Conservation (phyloP, 2,329 filamentous ascomycete genomes). For the Aplosporella prunicola region DNA sequence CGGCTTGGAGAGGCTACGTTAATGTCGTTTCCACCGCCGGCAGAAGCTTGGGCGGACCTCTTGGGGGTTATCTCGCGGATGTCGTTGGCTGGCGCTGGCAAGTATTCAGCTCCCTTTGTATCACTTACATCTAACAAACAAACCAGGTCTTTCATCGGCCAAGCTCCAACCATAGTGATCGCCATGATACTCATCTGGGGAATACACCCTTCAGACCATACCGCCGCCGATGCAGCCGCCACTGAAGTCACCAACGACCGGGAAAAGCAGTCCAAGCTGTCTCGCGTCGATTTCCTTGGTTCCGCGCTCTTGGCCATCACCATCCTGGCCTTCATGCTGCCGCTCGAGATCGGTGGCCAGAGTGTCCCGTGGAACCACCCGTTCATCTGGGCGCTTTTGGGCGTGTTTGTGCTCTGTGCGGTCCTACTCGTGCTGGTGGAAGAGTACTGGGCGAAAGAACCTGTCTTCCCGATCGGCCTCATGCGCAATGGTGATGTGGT, state of each 20-base stretch:
- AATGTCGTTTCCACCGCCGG: slow-evolving; percentile 44
- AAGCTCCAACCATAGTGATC: slow-evolving; percentile 45
- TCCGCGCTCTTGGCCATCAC: slow-evolving; percentile 36
- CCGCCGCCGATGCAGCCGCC: not conserved
- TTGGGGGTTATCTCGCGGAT: slow-evolving; percentile 54
- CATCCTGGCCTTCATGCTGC: slow-evolving; percentile 37
- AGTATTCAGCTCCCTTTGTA: slow-evolving; percentile 13
- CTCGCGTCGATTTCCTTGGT: slow-evolving; percentile 51
- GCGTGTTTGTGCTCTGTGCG: slow-evolving; percentile 19
- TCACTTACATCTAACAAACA: not conserved
- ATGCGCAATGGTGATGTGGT: slow-evolving; percentile 45
- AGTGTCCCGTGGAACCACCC: slow-evolving; percentile 26
- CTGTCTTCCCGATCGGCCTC: slow-evolving; percentile 49
- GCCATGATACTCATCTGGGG: slow-evolving; percentile 40
- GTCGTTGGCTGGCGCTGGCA: slow-evolving; percentile 58
- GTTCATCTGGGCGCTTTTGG: slow-evolving; percentile 25
- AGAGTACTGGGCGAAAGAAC: slow-evolving; percentile 40
- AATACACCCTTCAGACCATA: slow-evolving; percentile 13
- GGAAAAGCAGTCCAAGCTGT: too few species aligned
- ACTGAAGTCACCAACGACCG: slow-evolving; percentile 17
- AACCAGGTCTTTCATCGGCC: slow-evolving; percentile 46
- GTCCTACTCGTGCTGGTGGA: slow-evolving; percentile 27
- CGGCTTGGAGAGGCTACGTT: slow-evolving; percentile 41
- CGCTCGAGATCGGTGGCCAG: slow-evolving; percentile 41
- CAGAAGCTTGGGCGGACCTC: slow-evolving; percentile 41